Evolutionary conservation across 179 eudicot species (phyloP), one percentile per base, ranked within the genome.

Genomic region (Spergularia azorica): DNA sequence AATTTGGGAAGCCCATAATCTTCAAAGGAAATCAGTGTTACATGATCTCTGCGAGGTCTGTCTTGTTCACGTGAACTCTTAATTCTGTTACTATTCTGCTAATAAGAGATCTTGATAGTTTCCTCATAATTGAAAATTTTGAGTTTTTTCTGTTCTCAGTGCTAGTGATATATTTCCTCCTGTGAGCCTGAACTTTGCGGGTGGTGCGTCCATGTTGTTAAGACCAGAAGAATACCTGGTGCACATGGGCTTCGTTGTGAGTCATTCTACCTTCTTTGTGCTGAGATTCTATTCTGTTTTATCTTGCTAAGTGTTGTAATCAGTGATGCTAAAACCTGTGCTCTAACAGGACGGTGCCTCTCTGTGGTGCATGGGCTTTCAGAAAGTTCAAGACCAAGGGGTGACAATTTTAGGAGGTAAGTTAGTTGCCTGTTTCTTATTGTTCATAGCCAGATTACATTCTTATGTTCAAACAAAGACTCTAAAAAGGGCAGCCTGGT

Each of bases 291-390:
- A 13, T 55, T 73, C 32, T 11, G 2, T n/a, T 9, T 20, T 68
- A 2, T 12, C 38, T 64, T 60, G 2, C 15, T 26, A 55, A 26
- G 4, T 48, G 20, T 6, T 4, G 2, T 70, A 2, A 10, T 16
- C 15, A 50, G 16, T 20, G n/a, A 71, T 77, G 17, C 72, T 74
- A 60, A 63, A 20, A 21, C 13, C 11, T 71, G 46, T 73, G 43
- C 54, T 61, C 3, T 26, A 43, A 68, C 85, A 92, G 98, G 90
- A 90, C 79, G 97, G 97, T 67, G 89, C 91, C 52, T 82, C 91
- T 17, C 85, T 89, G 67, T 95, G 98, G 98, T 95, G 98, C 90
- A 89, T 93, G 86, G 98, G 98, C 58, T 89, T 93, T 85, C 97
- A 93, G 90, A 90, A 88, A 81, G 85, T 83, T 77, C 86, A 81